Base-by-base conservation (phyloP, 2,329 filamentous ascomycete genomes). In the Cercospora zeina region DNA sequence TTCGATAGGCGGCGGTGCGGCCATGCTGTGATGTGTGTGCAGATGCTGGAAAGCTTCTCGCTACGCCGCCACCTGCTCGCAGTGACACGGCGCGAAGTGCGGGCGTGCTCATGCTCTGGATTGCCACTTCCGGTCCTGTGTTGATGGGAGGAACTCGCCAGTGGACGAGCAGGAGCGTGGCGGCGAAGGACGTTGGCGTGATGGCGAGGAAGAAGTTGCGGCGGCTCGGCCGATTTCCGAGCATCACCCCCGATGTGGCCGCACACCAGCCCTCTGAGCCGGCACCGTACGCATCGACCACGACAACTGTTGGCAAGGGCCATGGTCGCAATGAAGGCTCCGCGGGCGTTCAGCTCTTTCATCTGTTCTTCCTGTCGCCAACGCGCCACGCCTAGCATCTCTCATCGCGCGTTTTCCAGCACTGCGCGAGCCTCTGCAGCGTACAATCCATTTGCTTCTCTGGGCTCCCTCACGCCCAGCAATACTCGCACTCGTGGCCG, bases 1-100 rank as follows among this genome's bases (percentile, higher is more conserved):
- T 76, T 68, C 80, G 75, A 72, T 81, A 80, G 59, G 79, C 76
- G 55, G 79, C 77, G 34, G 80, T 78, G 68, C 79, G 75, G 69
- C 78, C 78, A 69, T 78, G 77, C 62, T 76, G 74, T 67, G 72
- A 72, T 61, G 74, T 69, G 53, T 76, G 67, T 50, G 74, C 68
- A 61, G 74, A 67, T 61, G 77, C 70, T 69, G 75, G 70, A 66
- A 75, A 72, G 54, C 74, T 72, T 61, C 75, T 74, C 66, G 70
- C 67, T 68, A 74, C 73, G 63, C 65, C 68, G 68, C 70, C 69
- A 74, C 76, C 74, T 70, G 77, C 77, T 72, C 77, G 74, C 67
- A 73, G 72, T 59, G 75, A 74, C 63, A 79, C 70, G 67, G 74
- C 73, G 72, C 71, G 74, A 64, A 75, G 71, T 49, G 73, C 69